These are phyloP conservation scores for Wallacemonas sp. DNA, from an alignment of 208 protist genomes.

Conservation along the genomic window DNA sequence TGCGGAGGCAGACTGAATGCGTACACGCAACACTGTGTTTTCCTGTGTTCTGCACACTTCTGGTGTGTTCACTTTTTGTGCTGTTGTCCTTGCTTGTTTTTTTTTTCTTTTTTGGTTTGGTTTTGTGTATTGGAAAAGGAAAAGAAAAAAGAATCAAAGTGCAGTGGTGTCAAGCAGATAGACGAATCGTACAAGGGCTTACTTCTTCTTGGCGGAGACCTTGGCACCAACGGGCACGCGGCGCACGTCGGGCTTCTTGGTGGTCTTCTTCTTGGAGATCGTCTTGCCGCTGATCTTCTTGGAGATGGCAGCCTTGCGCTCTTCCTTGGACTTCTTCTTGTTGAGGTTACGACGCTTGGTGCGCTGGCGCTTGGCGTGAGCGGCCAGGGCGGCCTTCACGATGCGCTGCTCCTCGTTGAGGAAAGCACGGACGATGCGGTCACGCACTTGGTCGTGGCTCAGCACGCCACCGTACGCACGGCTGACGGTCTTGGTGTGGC, in stretches of 20 bases:
- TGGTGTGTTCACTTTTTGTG: neutral
- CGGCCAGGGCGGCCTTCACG: constrained; percentile 92
- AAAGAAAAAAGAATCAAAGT: constrained; percentile 11
- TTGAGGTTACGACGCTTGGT: constrained; percentile 64
- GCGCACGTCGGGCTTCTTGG: constrained; percentile 34
- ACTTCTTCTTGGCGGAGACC: constrained; percentile 60
- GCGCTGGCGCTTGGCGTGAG: constrained; percentile 67
- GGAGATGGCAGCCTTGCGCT: constrained; percentile 39
- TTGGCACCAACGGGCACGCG: constrained; percentile 70
- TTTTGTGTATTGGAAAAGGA: constrained; percentile 60
- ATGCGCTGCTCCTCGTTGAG: constrained; percentile 99
- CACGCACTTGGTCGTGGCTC: constrained; percentile 94
- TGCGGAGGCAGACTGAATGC: too few relatives aligned
- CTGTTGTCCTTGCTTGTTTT: neutral
- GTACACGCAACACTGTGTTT: too few relatives aligned
- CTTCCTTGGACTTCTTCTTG: constrained; percentile 70
- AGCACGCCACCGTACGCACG: constrained; percentile 97
- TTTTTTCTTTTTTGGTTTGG: constrained; percentile 72
- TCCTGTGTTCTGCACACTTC: too few relatives aligned
- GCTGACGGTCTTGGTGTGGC: constrained; percentile 94
- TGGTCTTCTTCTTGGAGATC: constrained; percentile 44
- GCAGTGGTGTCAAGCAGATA: constrained; percentile 4
- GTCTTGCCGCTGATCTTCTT: constrained; percentile 32
- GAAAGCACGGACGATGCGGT: constrained; percentile 98
- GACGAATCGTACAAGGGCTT: constrained; percentile 27